These are phyloP conservation scores for Ophiostoma ips DNA, from an alignment of 2,329 filamentous ascomycete species.

Conservation along the genomic window DNA sequence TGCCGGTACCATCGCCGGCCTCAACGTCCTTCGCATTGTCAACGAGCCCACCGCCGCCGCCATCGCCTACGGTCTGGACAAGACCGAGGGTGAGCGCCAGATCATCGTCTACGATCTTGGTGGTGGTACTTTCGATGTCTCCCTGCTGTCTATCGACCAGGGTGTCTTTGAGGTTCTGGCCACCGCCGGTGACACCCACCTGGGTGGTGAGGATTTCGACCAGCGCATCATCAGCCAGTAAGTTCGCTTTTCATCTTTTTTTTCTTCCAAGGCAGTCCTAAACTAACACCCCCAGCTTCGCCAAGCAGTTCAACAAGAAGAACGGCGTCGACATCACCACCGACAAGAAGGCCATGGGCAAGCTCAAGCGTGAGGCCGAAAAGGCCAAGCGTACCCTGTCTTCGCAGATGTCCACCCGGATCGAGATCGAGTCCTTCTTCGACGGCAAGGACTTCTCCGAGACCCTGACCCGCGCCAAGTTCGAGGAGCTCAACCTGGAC, in stretches of 20 bases:
- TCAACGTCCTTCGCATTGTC: constrained; percentile 99
- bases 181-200: constrained; percentile 91
- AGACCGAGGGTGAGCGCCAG: constrained; percentile 95
- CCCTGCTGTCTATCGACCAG: constrained; percentile 94
- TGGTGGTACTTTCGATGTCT: constrained; percentile 98
- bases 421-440: constrained; percentile 97
- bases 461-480: constrained; percentile 94
- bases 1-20: constrained; percentile 89
- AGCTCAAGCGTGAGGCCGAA: constrained; percentile 98
- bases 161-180: constrained; percentile 99
- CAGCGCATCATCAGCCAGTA: constrained; percentile 59
- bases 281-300: constrained; percentile 37
- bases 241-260: neutral
- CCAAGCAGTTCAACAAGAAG: constrained; percentile 99
- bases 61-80: constrained; percentile 96
- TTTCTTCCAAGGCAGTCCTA: neutral
- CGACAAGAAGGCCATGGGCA: constrained; percentile 96
- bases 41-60: constrained; percentile 98
- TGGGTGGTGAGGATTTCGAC: constrained; percentile 96
- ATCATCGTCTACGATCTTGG: constrained; percentile 99
- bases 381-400: constrained; percentile 99
- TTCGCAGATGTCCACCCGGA: constrained; percentile 90
- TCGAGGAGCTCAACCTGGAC: constrained; percentile 96
- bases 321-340: constrained; percentile 82
- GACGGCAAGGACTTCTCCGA: constrained; percentile 97